Conservation (phyloP, 805 yeast species). For the Metschnikowia baotianmanensis region DNA sequence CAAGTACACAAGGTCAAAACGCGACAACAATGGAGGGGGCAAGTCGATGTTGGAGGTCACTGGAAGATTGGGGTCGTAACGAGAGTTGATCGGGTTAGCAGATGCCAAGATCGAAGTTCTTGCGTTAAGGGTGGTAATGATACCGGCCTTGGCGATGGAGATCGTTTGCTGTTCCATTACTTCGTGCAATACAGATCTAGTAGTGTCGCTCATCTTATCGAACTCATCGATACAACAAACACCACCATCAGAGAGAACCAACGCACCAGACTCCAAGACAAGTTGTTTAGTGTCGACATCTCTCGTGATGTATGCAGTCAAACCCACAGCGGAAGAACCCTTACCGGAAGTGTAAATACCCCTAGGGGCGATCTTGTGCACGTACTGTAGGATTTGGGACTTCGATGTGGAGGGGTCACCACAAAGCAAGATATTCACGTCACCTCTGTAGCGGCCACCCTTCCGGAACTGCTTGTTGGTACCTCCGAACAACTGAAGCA, state of each 20-base stretch:
- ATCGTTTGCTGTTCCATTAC: constrained; percentile 99
- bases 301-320: constrained; percentile 94
- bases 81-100: constrained; percentile 95
- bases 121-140: constrained; percentile 94
- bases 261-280: constrained; percentile 93
- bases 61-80: constrained; percentile 92
- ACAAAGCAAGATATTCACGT: constrained; percentile 83
- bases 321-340: constrained; percentile 98
- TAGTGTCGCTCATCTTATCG: constrained; percentile 94
- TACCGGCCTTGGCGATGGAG: constrained; percentile 97
- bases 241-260: constrained; percentile 96
- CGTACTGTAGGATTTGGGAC: constrained; percentile 91
- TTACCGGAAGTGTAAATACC: constrained; percentile 98
- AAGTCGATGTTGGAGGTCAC: constrained; percentile 94
- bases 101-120: constrained; percentile 94
- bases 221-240: constrained; percentile 98
- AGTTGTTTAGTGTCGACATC: constrained; percentile 92
- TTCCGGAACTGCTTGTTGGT: constrained; percentile 82
- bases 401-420: constrained; percentile 99
- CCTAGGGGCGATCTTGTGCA: constrained; percentile 96
- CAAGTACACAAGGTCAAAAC: constrained; percentile 92
- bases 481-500: constrained; percentile 93
- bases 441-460: constrained; percentile 96
- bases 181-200: constrained; percentile 93
- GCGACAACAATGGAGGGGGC: constrained; percentile 92